phyloP scores from a whole-genome alignment of 2,329 filamentous ascomycete species.

The Fusarium agapanthi region DNA sequence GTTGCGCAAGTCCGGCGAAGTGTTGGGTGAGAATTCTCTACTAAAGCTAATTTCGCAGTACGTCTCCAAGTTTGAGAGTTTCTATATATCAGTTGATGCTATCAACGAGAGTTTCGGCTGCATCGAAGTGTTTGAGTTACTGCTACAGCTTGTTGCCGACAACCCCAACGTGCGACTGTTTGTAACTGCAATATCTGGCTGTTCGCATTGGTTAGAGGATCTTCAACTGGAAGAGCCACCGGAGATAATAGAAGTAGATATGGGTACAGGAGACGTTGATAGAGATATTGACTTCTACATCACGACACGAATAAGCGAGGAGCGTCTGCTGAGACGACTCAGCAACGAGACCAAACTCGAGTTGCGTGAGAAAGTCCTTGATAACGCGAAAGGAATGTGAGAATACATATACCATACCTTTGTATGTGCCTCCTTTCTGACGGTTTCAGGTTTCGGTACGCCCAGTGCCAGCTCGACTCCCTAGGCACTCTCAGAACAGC shows the following conservation, averaged over 20 bases:
- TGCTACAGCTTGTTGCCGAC: rapidly evolving
- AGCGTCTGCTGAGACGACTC: background rate
- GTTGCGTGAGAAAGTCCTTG: background rate
- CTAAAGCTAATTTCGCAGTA: rapidly evolving
- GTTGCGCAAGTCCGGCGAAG: rapidly evolving
- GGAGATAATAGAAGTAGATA: rapidly evolving
- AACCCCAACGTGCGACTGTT: background rate
- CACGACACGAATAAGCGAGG: background rate
- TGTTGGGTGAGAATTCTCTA: rapidly evolving
- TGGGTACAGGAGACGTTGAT: background rate
- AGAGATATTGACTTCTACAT: background rate
- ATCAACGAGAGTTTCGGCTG: background rate
- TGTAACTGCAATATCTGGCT: background rate
- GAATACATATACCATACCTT: background rate
- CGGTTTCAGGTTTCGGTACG: background rate
- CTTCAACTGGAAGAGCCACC: background rate
- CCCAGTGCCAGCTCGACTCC: background rate
- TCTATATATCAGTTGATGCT: background rate
- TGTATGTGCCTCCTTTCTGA: background rate
- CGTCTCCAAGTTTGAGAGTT: rapidly evolving
- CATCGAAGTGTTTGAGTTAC: background rate
- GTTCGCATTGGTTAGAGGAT: background rate
- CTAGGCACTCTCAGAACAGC: background rate
- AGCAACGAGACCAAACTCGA: background rate
- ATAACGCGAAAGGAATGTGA: background rate